Base-by-base conservation (phyloP, 139 green algal genomes). In the Edaphochlamys debaryana region DNA sequence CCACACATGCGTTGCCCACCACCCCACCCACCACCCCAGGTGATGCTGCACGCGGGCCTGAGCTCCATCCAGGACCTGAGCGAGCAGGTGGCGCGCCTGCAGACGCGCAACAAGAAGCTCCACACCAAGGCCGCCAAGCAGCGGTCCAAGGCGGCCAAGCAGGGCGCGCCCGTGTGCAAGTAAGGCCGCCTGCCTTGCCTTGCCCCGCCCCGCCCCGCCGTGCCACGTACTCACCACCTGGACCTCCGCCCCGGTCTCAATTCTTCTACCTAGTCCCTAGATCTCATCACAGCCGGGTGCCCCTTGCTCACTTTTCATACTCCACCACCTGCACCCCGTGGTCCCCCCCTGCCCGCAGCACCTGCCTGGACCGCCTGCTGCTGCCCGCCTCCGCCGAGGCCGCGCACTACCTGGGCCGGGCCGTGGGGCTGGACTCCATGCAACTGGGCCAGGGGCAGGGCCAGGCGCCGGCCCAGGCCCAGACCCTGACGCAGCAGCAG, bases 21-120 rank as follows among this genome's bases (percentile, higher is more conserved):
- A n/a, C n/a, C n/a, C n/a, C n/a, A n/a, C n/a, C n/a, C n/a, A n/a
- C n/a, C n/a, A n/a, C n/a, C n/a, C n/a, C 70, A 84, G 78, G 78
- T 48, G 27, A 68, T 84, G 78, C 64, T 84, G 29, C 78, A 84
- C 50, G 66, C 37, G 4, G 78, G 78, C 30, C 78, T 84, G 48
- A 66, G 40, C 50, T 77, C 78, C 67, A 84, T 84, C 45, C 50
- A 76, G 48, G 78, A 84, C 66, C 78, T 84, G n/a, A 84, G 66
- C 50, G 66, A 32, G 22, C 78, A 84, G 67, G 66, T 84, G 13
- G 36, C 64, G 22, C 36, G 50, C 11, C 78, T 84, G n/a, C 4
- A 37, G n/a, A 13, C 66, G 8, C 48, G 50, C 25, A 84, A 84
- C 66, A 84, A 84, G 78, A 84, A 76, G 64, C 78, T 69, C 17